Base-by-base conservation (phyloP, 495 filamentous ascomycete species). In the Lepraria neglecta region DNA sequence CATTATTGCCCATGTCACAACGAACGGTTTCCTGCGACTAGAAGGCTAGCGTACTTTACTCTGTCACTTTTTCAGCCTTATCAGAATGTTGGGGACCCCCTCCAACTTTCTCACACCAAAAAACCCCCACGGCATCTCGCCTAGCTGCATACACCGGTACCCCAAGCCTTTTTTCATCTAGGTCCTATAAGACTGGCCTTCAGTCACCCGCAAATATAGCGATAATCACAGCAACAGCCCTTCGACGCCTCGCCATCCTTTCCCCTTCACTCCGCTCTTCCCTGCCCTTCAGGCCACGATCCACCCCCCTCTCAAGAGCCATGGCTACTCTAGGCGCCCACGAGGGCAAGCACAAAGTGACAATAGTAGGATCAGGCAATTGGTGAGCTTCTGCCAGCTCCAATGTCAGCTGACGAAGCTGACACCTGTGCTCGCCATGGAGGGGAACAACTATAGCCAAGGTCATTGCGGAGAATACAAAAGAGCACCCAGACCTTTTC, bases 391-490 rank as follows among this genome's bases (percentile, higher is more conserved):
- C 56, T 43, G 21, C 53, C 24, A 58, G 7, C 33, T 30, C 30
- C 24, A 28, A 51, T 55, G 12, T 15, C 46, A 30, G 38, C 28
- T 24, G 60, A 38, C 55, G 47, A 50, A 53, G 46, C 56, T 64
- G 47, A 60, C 65, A 56, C 51, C 62, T 52, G n/a, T 30, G 27
- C 45, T 57, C 27, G 30, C 35, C 56, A 56, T 65, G 56, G 59
- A 92, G 89, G 90, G 95, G 95, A 65, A 92, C 89, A 45, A 91
- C 94, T 46, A 97, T 99, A 71, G 86, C 92, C 67, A 99, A 99
- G 76, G 92, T 99, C 62, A 80, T 96, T 55, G 91, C 94, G 61
- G 91, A 99, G 75, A 97, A 95, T 75, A 86, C 90, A 27, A 78
- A 78, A 59, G 84, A 78, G 64, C 80, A 97, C 73, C 77, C 84